Conservation (phyloP, 768 basidiomycete genomes). For the Ramaria rubella region DNA sequence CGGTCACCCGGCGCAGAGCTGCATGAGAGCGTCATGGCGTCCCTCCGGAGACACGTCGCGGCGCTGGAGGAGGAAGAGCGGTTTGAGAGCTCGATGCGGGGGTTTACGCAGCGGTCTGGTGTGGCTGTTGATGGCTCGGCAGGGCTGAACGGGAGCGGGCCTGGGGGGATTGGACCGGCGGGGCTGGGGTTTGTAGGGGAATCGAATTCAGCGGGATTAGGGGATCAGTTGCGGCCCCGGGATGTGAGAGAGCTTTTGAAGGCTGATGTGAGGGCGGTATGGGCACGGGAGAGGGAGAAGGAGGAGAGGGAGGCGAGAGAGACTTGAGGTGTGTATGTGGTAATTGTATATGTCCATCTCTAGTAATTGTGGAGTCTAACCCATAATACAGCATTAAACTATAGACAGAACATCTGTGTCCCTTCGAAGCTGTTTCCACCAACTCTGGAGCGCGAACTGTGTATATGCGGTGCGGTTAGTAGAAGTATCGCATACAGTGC, state of each 20-base stretch:
- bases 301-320: not conserved
- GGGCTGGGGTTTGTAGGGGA: not conserved
- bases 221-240: not conserved
- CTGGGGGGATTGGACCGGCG: not conserved
- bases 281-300: not conserved
- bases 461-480: too few relatives aligned
- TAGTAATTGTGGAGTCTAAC: too few relatives aligned
- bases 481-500: too few relatives aligned
- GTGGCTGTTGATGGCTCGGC: not conserved
- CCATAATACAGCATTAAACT: too few relatives aligned
- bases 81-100: slow-evolving; percentile 8
- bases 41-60: slow-evolving; percentile 6
- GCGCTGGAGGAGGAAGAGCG: slow-evolving; percentile 12
- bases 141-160: not conserved
- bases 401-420: too few relatives aligned
- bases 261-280: not conserved
- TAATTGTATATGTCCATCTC: too few relatives aligned
- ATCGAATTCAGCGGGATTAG: not conserved
- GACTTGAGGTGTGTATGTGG: too few relatives aligned
- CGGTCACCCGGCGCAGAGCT: not conserved
- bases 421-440: too few relatives aligned
- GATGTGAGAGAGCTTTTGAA: not conserved
- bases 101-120: slow-evolving; percentile 3
- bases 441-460: too few relatives aligned
- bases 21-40: slow-evolving; percentile 9